phyloP scores from a whole-genome alignment of 768 basidiomycete genomes.

The Artomyces pyxidatus region DNA sequence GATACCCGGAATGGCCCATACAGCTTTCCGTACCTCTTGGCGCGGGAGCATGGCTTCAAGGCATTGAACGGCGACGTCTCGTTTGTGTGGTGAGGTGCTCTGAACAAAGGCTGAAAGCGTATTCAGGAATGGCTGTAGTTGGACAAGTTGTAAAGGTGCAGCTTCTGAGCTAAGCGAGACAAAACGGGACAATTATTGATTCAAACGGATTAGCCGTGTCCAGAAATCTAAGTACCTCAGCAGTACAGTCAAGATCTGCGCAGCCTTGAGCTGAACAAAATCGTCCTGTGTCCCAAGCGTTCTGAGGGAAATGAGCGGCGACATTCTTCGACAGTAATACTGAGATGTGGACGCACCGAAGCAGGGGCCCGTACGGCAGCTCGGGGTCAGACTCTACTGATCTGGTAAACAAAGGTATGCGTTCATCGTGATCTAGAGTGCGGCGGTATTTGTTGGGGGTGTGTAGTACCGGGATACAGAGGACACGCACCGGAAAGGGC shows the following conservation, averaged over 20 bases:
- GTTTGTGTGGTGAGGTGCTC: constrained; percentile 50
- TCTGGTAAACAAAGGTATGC: constrained; percentile 66
- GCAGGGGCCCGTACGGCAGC: constrained; percentile 71
- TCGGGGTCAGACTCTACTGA: constrained; percentile 63
- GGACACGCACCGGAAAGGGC: constrained; percentile 61
- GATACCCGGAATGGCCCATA: constrained; percentile 70
- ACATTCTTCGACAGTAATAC: neutral
- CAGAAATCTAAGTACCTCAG: constrained; percentile 46
- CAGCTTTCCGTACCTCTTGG: constrained; percentile 69
- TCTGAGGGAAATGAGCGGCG: constrained; percentile 30
- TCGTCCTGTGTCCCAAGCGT: constrained; percentile 84
- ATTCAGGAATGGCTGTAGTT: constrained; percentile 28
- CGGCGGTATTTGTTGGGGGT: neutral
- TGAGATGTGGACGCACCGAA: constrained; percentile 41
- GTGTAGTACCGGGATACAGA: neutral
- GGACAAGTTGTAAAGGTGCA: constrained; percentile 18
- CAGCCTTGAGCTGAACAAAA: constrained; percentile 87
- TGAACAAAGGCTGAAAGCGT: constrained; percentile 22
- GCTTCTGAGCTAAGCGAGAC: constrained; percentile 21
- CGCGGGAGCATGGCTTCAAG: constrained; percentile 78
- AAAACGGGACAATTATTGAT: neutral
- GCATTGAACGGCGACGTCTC: constrained; percentile 88
- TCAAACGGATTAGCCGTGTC: constrained; percentile 23
- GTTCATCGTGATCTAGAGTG: constrained; percentile 73
- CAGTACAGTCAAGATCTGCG: constrained; percentile 82